Evolutionary conservation across 805 yeast genomes (phyloP).

Genomic region (Hanseniaspora valbyensis): DNA sequence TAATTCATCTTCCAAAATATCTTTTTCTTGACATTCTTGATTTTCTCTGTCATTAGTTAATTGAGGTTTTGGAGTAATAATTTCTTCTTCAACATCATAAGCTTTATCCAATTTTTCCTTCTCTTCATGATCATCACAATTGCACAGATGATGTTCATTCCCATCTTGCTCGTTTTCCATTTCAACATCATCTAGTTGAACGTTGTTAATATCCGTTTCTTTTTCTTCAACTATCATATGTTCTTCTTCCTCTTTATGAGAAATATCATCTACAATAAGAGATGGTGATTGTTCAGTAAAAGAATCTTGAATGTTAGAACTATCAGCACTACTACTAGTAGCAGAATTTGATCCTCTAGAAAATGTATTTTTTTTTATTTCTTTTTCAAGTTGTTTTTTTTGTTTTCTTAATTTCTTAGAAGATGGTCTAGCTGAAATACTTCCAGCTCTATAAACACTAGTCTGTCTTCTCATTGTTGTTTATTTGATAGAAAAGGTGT

Average conservation of each 20-base stretch:
- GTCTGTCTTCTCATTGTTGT: background rate
- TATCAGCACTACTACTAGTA: background rate
- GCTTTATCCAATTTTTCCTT: background rate
- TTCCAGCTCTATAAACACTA: background rate
- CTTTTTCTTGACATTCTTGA: too few relatives aligned
- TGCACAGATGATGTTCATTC: too few relatives aligned
- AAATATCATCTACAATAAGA: background rate
- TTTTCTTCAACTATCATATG: background rate
- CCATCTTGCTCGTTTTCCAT: background rate
- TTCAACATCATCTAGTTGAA: background rate
- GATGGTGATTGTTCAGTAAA: background rate
- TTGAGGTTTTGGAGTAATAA: background rate
- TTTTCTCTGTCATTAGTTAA: background rate
- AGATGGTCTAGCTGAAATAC: background rate
- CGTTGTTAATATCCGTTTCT: background rate
- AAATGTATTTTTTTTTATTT: background rate
- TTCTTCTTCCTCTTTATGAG: background rate
- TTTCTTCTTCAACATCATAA: background rate
- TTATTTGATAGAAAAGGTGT: too few relatives aligned
- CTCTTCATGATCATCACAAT: background rate
- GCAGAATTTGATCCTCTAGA: background rate
- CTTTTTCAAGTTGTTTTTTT: conserved; percentile 4
- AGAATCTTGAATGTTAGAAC: background rate
- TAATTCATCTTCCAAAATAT: too few relatives aligned
- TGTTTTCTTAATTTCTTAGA: conserved; percentile 6